Evolutionary conservation across 192 early-diverging fungal genomes (phyloP).

Genomic region (Linnemannia zychae): DNA sequence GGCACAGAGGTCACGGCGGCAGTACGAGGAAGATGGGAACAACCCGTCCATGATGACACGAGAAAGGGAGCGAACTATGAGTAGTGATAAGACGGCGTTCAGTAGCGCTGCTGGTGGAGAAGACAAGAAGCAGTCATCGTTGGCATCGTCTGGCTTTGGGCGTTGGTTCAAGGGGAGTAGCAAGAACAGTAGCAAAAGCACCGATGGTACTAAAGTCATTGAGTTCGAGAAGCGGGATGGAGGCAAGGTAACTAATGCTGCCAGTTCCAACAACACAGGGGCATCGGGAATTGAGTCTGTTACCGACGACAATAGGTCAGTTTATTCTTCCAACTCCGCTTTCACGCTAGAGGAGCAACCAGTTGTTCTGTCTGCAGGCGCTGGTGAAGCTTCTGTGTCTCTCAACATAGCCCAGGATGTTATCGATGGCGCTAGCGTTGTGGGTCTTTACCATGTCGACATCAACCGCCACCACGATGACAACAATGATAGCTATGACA

Average conservation of each 20-base stretch:
- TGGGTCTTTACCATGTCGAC: background rate
- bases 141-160: background rate
- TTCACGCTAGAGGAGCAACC: background rate
- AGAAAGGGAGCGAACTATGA: constrained; percentile 17
- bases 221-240: background rate
- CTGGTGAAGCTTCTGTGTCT: background rate
- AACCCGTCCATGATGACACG: background rate
- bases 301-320: background rate
- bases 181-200: background rate
- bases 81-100: background rate
- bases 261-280: background rate
- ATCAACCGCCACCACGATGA: background rate
- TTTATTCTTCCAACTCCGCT: background rate
- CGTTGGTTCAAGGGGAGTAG: background rate
- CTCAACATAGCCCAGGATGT: background rate
- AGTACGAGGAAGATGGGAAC: background rate
- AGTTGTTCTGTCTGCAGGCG: background rate
- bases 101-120: background rate
- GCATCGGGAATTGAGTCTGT: background rate
- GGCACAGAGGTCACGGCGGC: background rate
- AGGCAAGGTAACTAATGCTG: background rate
- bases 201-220: background rate
- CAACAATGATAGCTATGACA: background rate
- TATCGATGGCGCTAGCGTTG: background rate
- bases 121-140: background rate